Evolutionary conservation across 805 yeast species (phyloP), one percentile per base, ranked within the genome.

Genomic region (Kodamaea nitidulidarum): DNA sequence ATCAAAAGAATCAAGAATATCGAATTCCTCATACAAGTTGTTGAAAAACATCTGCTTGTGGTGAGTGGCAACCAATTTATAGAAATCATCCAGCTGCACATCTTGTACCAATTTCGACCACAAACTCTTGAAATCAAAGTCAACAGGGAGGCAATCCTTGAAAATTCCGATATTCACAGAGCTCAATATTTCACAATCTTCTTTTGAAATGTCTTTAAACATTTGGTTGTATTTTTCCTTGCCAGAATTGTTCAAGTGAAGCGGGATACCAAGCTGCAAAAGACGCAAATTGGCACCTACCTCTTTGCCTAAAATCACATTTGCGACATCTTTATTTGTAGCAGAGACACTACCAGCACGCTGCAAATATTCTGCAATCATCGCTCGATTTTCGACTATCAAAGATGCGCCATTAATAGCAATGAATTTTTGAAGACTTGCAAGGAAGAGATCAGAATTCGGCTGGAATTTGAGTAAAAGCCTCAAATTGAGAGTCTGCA

Each of bases 401-500:
- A 65, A 38, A 1, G 39, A 32, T 22, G 46, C 49, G 1, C 70
- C 70, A 42, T 67, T 66, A 50, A 75, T 73, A 22, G 58, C 59
- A 14, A 61, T 61, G 15, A 78, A 55, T 30, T 65, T 57, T 15
- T 58, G 49, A 18, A 75, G 38, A 37, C 65, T 47, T 0, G 54
- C 45, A 15, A 51, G 42, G 25, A 71, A 49, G 7, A 24, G 15
- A 3, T 47, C 37, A 7, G 32, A 4, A 5, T 30, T 17, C 8
- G 9, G 8, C 7, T 52, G 43, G 29, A 71, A 56, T 45, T 66
- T 62, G 11, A 72, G 54, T 22, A 80, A 42, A 6, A 77, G 50
- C 39, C 66, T 64, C 39, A 83, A 52, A 43, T 72, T 69, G 24
- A 78, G 56, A 0, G 81, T 70, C 47, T 81, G 87, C 7, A 70